Evolutionary conservation across 352 stramenopile species (phyloP).

Genomic region (Phytophthora sp.): DNA sequence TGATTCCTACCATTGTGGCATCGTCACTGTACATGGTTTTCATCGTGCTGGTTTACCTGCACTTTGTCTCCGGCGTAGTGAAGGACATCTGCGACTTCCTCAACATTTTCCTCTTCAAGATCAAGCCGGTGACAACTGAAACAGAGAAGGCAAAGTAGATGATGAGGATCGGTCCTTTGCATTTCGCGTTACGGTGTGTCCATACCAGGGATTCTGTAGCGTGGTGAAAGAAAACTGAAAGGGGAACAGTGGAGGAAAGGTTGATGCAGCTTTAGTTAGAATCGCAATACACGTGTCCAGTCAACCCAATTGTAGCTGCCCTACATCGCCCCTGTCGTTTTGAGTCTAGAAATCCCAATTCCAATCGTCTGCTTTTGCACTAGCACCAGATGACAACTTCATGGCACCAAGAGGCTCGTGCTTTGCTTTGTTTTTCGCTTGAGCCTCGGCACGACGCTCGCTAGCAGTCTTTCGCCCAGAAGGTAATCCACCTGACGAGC

Average conservation of each 20-base stretch:
- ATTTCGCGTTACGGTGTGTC: too few relatives aligned
- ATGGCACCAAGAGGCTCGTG: slow-evolving; percentile 57
- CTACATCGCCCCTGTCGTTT: too few relatives aligned
- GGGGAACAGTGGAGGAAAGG: slow-evolving; percentile 19
- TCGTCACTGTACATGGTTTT: slow-evolving; percentile 75
- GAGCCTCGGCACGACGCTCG: slow-evolving; percentile 61
- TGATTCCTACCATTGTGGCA: slow-evolving; percentile 72
- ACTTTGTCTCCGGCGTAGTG: slow-evolving; percentile 84
- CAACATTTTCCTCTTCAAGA: slow-evolving; percentile 88
- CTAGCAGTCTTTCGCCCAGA: slow-evolving; percentile 49
- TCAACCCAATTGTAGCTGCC: too few relatives aligned
- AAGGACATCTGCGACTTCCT: slow-evolving; percentile 88
- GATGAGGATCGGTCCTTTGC: neutral
- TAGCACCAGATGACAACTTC: slow-evolving; percentile 51
- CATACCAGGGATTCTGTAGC: too few relatives aligned
- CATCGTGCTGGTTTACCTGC: slow-evolving; percentile 77
- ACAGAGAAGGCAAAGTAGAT: slow-evolving; percentile 43
- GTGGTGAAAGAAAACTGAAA: neutral
- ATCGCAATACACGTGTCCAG: slow-evolving; percentile 6
- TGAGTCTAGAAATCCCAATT: slow-evolving; percentile 78
- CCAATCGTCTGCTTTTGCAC: slow-evolving; percentile 73
- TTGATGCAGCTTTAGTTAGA: slow-evolving; percentile 27
- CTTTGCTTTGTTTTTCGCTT: slow-evolving; percentile 70
- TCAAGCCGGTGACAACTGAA: slow-evolving; percentile 44
- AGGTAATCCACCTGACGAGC: slow-evolving; percentile 18